Conservation (phyloP, 2,329 filamentous ascomycete species). For the Exophiala calicioides region DNA sequence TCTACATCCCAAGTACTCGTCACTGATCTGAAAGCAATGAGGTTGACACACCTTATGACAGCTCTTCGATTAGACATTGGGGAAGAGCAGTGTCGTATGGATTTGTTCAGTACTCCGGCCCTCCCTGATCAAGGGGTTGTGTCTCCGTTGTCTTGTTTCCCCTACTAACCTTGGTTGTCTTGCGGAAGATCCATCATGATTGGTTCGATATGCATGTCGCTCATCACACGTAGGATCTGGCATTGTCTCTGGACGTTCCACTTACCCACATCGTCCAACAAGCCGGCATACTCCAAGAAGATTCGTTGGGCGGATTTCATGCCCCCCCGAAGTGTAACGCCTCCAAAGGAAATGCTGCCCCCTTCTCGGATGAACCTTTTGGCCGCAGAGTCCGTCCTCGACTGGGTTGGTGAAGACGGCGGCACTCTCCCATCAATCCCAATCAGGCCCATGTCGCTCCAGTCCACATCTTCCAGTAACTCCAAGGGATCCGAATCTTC, state of each 20-base stretch:
- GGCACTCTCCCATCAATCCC: background rate
- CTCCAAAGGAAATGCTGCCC: background rate
- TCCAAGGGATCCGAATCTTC: background rate
- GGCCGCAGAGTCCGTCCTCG: background rate
- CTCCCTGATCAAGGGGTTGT: too few relatives aligned
- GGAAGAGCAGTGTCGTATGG: too few relatives aligned
- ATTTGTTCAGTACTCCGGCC: too few relatives aligned
- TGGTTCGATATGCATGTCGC: too few relatives aligned
- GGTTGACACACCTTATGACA: too few relatives aligned
- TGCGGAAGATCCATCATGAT: background rate
- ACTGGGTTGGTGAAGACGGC: background rate
- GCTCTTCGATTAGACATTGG: too few relatives aligned
- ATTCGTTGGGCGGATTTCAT: background rate
- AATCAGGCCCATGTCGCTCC: background rate
- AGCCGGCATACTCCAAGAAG: background rate
- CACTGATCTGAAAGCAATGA: too few relatives aligned
- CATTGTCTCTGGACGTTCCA: background rate
- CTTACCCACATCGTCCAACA: background rate
- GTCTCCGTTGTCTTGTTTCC: too few relatives aligned
- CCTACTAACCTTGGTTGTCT: too few relatives aligned
- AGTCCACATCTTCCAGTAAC: constrained; percentile 4
- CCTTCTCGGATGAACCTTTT: background rate
- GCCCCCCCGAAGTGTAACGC: background rate
- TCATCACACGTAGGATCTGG: background rate
- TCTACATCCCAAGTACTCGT: too few relatives aligned